These are phyloP conservation scores for Phytopythium litorale DNA, from an alignment of 352 stramenopile species.

Conservation along the genomic window DNA sequence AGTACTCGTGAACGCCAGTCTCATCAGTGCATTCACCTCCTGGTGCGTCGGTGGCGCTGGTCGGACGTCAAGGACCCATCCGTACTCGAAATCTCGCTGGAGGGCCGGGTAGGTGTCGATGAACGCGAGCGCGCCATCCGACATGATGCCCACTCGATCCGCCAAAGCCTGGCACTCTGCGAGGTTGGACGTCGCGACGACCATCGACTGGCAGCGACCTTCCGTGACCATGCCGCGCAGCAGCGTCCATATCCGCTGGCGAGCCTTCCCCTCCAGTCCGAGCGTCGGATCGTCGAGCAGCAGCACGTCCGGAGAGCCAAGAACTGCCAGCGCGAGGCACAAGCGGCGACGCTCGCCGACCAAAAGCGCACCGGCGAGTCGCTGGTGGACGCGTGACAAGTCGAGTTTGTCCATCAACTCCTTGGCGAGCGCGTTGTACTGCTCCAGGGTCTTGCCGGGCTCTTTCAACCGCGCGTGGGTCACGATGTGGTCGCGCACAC, in stretches of 20 bases:
- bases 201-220: constrained; percentile 7
- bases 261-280: constrained; percentile 9
- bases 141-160: constrained; percentile 11
- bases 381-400: not conserved
- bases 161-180: constrained; percentile 13
- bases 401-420: constrained; percentile 5
- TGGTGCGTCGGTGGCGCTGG: not conserved
- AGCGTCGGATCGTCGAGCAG: constrained; percentile 16
- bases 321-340: constrained; percentile 9
- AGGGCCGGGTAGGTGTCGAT: constrained; percentile 11
- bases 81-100: constrained; percentile 13
- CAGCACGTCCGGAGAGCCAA: constrained; percentile 12
- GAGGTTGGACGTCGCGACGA: constrained; percentile 12
- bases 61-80: constrained; percentile 17
- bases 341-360: constrained; percentile 8
- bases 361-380: constrained; percentile 6
- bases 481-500: constrained; percentile 8
- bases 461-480: constrained; percentile 4
- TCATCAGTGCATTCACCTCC: not conserved
- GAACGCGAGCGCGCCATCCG: constrained; percentile 14
- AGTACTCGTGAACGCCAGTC: not conserved
- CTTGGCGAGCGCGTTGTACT: constrained; percentile 1
- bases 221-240: not conserved
- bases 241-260: constrained; percentile 11
- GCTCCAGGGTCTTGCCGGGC: not conserved